Evolutionary conservation across 2,329 filamentous ascomycete genomes (phyloP).

Genomic region (Phialemonium atrogriseum): DNA sequence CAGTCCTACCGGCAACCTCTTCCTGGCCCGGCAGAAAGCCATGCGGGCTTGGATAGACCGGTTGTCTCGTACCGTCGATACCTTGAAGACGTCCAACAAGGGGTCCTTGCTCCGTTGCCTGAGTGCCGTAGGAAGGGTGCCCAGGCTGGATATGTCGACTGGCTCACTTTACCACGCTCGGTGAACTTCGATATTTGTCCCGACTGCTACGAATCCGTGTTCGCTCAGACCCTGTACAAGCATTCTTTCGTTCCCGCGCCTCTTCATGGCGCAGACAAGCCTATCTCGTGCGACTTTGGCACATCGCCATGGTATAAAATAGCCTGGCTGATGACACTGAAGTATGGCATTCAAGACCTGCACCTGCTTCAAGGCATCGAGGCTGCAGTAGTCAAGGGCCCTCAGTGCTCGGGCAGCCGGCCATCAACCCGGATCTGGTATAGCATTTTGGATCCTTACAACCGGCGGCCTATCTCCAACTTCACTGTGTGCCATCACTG

Average conservation of each 20-base stretch:
- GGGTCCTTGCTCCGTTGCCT: slow-evolving; percentile 42
- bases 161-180: slow-evolving; percentile 67
- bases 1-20: slow-evolving; percentile 35
- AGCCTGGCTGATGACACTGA: slow-evolving; percentile 72
- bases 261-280: slow-evolving; percentile 45
- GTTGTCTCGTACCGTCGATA: slow-evolving; percentile 43
- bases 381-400: slow-evolving; percentile 47
- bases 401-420: slow-evolving; percentile 48
- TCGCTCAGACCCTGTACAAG: slow-evolving; percentile 59
- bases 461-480: slow-evolving; percentile 52
- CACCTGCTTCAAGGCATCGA: slow-evolving; percentile 63
- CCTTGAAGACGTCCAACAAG: slow-evolving; percentile 41
- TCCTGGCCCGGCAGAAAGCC: slow-evolving; percentile 30
- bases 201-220: slow-evolving; percentile 64
- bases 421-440: slow-evolving; percentile 62
- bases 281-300: slow-evolving; percentile 71
- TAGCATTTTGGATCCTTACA: slow-evolving; percentile 61
- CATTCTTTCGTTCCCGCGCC: slow-evolving; percentile 56
- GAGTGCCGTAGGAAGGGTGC: slow-evolving; percentile 61
- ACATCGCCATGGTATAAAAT: slow-evolving; percentile 72
- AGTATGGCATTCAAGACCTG: slow-evolving; percentile 58
- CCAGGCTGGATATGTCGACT: slow-evolving; percentile 61
- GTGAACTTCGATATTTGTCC: slow-evolving; percentile 75
- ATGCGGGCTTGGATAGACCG: slow-evolving; percentile 26
- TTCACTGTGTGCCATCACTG: slow-evolving; percentile 74